Base-by-base conservation (phyloP, 257 asterid species). In the Scutellaria baicalensis region DNA sequence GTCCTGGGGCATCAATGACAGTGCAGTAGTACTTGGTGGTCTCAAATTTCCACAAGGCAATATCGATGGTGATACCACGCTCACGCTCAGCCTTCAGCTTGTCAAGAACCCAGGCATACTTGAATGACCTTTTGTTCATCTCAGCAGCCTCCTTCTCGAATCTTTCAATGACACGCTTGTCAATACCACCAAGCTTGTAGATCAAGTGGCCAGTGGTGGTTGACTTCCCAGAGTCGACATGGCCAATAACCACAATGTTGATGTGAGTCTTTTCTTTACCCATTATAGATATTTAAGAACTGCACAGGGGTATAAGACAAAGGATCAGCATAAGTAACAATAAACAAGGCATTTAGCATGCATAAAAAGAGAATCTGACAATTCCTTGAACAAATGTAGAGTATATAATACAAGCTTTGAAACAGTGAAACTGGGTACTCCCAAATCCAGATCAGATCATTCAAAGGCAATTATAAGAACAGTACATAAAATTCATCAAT, bases 1-100 rank as follows among this genome's bases (percentile, higher is more conserved):
- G 72, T 11, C 72, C 72, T 0, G 72, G 72, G 14, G 63, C 72
- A 61, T 89, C 96, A 64, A 89, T 86, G 63, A 89, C 96, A 0
- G 93, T 89, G 78, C 96, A 89, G 79, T 86, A 89, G 81, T 89
- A 89, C 83, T 89, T 89, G 76, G 94, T 89, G 58, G 96, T 89
- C 86, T 89, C 96, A 8, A 89, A 89, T 74, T 89, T 89, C 96
- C 94, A 89, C 87, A 89, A 59, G 47, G 96, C 96, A 61, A 89
- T 89, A 69, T 89, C 96, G 31, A 89, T 89, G 47, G 96, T 87
- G 1, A 89, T 89, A 80, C 94, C 96, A 65, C 94, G 96, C 18
- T 89, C 96, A 61, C 94, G 92, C 86, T 89, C 94, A 58, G 96
- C 94, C 77, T 89, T 89, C 13, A 89, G 96, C 76, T 89, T 89